Evolutionary conservation across 805 yeast species (phyloP), one percentile per base, ranked within the genome.

Genomic region (Pichia cabralensis): DNA sequence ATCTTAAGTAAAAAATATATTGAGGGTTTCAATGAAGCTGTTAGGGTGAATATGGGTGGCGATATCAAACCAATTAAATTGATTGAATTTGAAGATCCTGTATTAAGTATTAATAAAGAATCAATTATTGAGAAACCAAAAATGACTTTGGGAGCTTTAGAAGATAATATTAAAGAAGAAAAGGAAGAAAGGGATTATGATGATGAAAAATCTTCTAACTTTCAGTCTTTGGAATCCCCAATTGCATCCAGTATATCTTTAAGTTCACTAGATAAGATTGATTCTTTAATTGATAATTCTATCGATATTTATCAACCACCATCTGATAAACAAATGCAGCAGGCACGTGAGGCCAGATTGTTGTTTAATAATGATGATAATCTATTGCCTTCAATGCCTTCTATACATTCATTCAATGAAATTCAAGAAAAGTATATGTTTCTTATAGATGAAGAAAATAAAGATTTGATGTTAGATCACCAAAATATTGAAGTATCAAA

Each of bases 1-100:
- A 15, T 28, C 3, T 26, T 34, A 24, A 86, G 86, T 0, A 56
- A 76, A 16, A 73, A 74, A 27, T 40, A 40, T 19, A 21, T 42
- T 16, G 43, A 36, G 22, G 46, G 46, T 2, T 42, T 60, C 24
- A 57, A 56, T 33, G 60, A 51, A 30, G 58, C 60, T 11, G 55
- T 56, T 18, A 41, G 59, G 22, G 59, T 55, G 4, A 55, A 53
- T 28, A 44, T 52, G 16, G 61, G 55, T 1, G 49, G 43, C 11
- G 48, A 49, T 33, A 49, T 51, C 15, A 37, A 37, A 12, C 48
- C 28, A 22, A 26, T 47, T 10, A 48, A 37, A 26, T 13, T 47
- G 13, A 42, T 52, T 20, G 25, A 35, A 25, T 9, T 36, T 41
- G 29, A 39, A 25, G 28, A n/a, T n/a, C n/a, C n/a, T n/a, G n/a